Percentiles rank a stretch among this genome's conserved stretches.
Conservation (phyloP, 2,329 filamentous ascomycete species). For the Aspergillus sp. region DNA sequence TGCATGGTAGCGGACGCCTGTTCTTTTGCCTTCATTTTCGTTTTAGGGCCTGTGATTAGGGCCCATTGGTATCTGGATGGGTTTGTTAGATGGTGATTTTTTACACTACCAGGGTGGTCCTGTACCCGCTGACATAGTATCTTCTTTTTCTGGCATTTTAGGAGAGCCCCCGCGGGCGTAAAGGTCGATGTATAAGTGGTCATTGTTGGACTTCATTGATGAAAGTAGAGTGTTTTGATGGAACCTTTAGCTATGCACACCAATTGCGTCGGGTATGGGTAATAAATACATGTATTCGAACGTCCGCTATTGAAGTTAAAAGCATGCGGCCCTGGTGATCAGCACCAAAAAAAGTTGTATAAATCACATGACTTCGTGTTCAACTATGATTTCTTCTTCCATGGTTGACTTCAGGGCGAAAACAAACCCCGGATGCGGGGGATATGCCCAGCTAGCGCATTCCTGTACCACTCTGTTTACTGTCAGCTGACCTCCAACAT, state of each 20-base stretch:
- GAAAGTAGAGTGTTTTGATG: not conserved
- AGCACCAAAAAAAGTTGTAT: no score
- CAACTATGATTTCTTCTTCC: no score
- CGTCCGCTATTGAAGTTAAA: no score
- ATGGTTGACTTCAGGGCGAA: no score
- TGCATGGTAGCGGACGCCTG: not conserved
- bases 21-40: not conserved
- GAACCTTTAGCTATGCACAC: no score
- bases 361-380: no score
- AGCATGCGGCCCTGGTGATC: no score
- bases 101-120: not conserved
- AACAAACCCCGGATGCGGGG: no score
- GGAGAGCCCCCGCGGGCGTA: slow-evolving; percentile 16
- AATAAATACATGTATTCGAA: no score
- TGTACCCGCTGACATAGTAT: slow-evolving; percentile 11
- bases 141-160: slow-evolving; percentile 20
- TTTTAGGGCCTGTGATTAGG: not conserved
- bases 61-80: not conserved
- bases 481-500: not conserved
- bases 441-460: no score
- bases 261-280: no score
- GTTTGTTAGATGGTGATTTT: not conserved
- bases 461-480: no score
- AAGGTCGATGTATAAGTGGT: slow-evolving; percentile 24
- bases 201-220: slow-evolving; percentile 14